Evolutionary conservation across 1,284 basidiomycete species (phyloP).

Genomic region (Peniophora sp.): DNA sequence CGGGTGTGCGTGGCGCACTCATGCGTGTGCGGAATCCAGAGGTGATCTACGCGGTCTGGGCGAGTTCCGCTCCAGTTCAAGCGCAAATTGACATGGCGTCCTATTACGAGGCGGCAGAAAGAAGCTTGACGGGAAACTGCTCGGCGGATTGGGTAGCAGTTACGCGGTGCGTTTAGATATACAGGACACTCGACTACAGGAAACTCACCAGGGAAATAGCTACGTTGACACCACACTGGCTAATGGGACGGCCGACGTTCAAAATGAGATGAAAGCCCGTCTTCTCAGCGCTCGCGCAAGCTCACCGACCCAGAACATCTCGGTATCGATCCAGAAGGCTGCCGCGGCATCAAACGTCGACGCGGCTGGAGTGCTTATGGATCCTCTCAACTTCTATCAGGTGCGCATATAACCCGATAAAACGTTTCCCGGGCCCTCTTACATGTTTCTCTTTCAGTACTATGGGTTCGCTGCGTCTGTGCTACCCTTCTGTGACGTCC

Average conservation of each 20-base stretch:
- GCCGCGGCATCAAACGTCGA: conserved; percentile 28
- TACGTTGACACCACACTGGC: conserved; percentile 33
- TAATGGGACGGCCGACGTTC: conserved; percentile 22
- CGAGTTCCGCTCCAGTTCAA: conserved; percentile 41
- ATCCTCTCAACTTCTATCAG: conserved; percentile 41
- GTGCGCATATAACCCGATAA: conserved; percentile 15
- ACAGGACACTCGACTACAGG: background rate
- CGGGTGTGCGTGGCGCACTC: conserved; percentile 32
- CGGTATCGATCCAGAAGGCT: conserved; percentile 25
- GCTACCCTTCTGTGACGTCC: conserved; percentile 38
- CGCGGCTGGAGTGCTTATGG: conserved; percentile 37
- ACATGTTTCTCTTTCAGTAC: conserved; percentile 24
- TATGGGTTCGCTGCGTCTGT: conserved; percentile 36
- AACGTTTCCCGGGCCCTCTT: background rate
- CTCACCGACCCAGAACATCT: conserved; percentile 27
- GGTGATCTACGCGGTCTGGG: conserved; percentile 40
- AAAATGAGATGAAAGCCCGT: conserved; percentile 31
- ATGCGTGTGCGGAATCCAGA: conserved; percentile 38
- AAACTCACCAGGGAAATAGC: conserved; percentile 3
- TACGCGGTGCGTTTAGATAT: conserved; percentile 17
- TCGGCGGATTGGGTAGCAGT: conserved; percentile 45
- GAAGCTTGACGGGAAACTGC: conserved; percentile 42
- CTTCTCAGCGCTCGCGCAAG: conserved; percentile 33
- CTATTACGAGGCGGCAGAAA: conserved; percentile 42
- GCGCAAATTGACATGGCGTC: conserved; percentile 42